Base-by-base conservation (phyloP, 2,329 filamentous ascomycete species). In the Parafenestella ontariensis region DNA sequence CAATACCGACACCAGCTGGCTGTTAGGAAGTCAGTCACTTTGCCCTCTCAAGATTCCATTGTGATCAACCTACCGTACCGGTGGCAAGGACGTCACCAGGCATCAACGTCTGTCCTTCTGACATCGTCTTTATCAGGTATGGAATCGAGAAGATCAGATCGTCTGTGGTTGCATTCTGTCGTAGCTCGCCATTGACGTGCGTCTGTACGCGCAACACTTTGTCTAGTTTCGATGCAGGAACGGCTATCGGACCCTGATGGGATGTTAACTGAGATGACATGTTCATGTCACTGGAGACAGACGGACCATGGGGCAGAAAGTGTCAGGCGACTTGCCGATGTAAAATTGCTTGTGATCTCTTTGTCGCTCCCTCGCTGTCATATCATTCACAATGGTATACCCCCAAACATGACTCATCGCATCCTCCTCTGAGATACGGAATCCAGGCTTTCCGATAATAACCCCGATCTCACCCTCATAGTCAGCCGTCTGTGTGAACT, bases 391-490 rank as follows among this genome's bases (percentile, higher is more conserved):
- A 33, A 84, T 84, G 0, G 82, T 84, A 56, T 81, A 85, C 0
- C 83, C 84, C 82, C 82, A 85, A 1, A 85, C 81, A 61, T 85
- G 65, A 11, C 80, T 71, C 75, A 78, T 74, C 0, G 83, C 83
- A 53, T 83, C 70, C 1, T 70, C 55, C 42, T 82, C 77, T 0
- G 57, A 37, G 36, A 85, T 76, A 1, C 72, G 71, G 43, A 77
- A 80, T 0, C 81, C 83, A 0, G 74, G 23, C 49, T 80, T 82
- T 1, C 83, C 82, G n/a, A 86, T 71, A 18, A 86, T 83, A 2
- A 85, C 81, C 0, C 82, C 82, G 41, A 86, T 77, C 56, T 86
- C 83, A 15, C 83, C 83, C 56, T 85, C 83, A 53, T 85, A 86
- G 60, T 85, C 83, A 1, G 79, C 58, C 1, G 77, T 83, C 9